Conservation (phyloP, 306 rosid species). For the Vachellia pachyceras region DNA sequence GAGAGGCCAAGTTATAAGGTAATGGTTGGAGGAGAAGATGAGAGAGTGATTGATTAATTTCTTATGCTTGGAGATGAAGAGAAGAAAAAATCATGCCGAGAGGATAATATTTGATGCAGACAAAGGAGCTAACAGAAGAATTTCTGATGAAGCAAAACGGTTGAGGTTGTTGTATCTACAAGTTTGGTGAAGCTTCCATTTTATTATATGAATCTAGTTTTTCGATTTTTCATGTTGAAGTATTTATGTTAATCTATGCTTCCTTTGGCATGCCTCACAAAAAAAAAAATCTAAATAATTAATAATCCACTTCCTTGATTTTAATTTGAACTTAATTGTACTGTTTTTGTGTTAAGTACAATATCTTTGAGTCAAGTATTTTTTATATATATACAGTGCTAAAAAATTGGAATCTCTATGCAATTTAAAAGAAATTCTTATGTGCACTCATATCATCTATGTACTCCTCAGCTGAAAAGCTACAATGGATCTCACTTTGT, state of each 20-base stretch:
- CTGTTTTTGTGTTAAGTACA: neutral
- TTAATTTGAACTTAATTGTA: neutral
- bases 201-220: neutral
- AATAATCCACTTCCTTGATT: neutral
- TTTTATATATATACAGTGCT: too few species aligned
- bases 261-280: constrained; percentile 18
- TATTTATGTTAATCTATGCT: neutral
- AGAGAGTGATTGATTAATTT: neutral
- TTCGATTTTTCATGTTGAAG: neutral
- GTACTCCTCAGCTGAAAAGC: too few species aligned
- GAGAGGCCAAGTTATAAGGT: constrained; percentile 22
- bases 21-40: neutral
- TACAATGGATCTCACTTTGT: too few species aligned
- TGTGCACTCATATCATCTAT: too few species aligned
- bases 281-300: neutral
- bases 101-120: constrained; percentile 50
- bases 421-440: too few species aligned
- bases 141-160: constrained; percentile 58
- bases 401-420: too few species aligned
- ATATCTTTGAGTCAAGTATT: too few species aligned
- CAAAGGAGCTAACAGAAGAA: constrained; percentile 47
- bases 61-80: constrained; percentile 65
- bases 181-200: constrained; percentile 46
- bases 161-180: constrained; percentile 52
- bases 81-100: constrained; percentile 17